Evolutionary conservation across 495 filamentous ascomycete species (phyloP).

Genomic region (Aspergillus leporis): DNA sequence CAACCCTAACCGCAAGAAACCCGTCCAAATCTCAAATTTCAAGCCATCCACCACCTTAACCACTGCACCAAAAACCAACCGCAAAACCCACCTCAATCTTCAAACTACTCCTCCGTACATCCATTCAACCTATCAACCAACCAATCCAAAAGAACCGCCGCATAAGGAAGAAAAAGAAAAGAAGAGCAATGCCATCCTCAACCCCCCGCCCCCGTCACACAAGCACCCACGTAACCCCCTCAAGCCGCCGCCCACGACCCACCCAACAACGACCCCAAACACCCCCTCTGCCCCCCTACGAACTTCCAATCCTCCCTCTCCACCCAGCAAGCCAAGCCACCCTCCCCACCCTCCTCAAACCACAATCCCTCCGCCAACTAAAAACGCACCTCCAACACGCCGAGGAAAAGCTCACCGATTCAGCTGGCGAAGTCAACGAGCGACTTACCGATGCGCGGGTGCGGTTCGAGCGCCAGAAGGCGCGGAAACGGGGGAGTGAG

Average conservation of each 20-base stretch:
- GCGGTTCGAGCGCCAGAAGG: no score
- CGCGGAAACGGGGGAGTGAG: no score
- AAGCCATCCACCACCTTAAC: no score
- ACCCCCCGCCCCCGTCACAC: background rate
- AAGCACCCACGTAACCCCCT: no score
- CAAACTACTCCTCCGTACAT: background rate
- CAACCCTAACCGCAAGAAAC: no score
- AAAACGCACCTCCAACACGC: slow-evolving; percentile 40
- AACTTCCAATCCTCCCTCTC: slow-evolving; percentile 55
- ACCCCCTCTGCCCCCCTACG: slow-evolving; percentile 56
- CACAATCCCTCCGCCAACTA: slow-evolving; percentile 30
- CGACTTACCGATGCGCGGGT: slow-evolving; percentile 34
- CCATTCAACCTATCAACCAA: background rate
- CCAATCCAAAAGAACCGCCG: background rate
- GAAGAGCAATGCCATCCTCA: slow-evolving; percentile 2
- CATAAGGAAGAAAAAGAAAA: background rate
- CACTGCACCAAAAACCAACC: background rate
- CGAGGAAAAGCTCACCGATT: slow-evolving; percentile 37
- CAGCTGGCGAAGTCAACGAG: slow-evolving; percentile 51
- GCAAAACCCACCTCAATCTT: background rate
- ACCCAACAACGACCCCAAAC: slow-evolving; percentile 15
- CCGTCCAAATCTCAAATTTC: no score
- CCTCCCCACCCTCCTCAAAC: slow-evolving; percentile 34
- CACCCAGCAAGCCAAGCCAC: slow-evolving; percentile 33
- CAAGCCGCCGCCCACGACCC: slow-evolving; percentile 14